A percentile compares a stretch with the other conserved stretches of the same genome.
Conservation (phyloP, 2,329 filamentous ascomycete species). For the Neospermospora avenae region DNA sequence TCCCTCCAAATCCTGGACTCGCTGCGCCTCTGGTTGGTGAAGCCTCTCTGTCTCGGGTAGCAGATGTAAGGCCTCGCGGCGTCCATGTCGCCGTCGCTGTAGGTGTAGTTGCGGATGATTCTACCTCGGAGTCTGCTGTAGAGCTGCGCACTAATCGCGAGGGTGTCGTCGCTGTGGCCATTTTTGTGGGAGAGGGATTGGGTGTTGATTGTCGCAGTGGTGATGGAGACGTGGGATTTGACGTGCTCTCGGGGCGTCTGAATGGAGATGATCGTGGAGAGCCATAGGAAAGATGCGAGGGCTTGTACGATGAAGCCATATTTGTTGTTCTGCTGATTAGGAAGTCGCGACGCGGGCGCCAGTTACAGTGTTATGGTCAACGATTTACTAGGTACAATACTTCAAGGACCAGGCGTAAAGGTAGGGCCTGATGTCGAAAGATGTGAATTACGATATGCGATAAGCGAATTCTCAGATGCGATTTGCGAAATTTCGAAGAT, state of each 20-base stretch:
- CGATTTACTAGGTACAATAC: background rate
- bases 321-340: slow-evolving; percentile 10
- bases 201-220: slow-evolving; percentile 59
- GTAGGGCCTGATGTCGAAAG: too few relatives aligned
- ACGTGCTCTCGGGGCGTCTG: slow-evolving; percentile 52
- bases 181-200: slow-evolving; percentile 53
- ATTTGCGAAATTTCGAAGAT: too few relatives aligned
- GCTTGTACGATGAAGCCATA: slow-evolving; percentile 56
- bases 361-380: background rate
- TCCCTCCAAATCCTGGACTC: slow-evolving; percentile 31
- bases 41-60: slow-evolving; percentile 32
- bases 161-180: slow-evolving; percentile 44
- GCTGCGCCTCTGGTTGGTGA: slow-evolving; percentile 34
- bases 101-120: slow-evolving; percentile 37
- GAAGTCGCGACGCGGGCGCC: slow-evolving; percentile 20
- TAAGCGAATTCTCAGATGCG: too few relatives aligned
- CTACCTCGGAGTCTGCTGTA: slow-evolving; percentile 24
- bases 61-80: slow-evolving; percentile 34
- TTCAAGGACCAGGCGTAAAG: too few relatives aligned
- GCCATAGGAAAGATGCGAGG: slow-evolving; percentile 68
- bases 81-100: slow-evolving; percentile 29
- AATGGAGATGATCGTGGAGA: slow-evolving; percentile 68
- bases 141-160: slow-evolving; percentile 39
- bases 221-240: slow-evolving; percentile 58
- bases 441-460: too few relatives aligned